phyloP scores from a whole-genome alignment of 345 rosid genomes.

The Anacardium occidentale region DNA sequence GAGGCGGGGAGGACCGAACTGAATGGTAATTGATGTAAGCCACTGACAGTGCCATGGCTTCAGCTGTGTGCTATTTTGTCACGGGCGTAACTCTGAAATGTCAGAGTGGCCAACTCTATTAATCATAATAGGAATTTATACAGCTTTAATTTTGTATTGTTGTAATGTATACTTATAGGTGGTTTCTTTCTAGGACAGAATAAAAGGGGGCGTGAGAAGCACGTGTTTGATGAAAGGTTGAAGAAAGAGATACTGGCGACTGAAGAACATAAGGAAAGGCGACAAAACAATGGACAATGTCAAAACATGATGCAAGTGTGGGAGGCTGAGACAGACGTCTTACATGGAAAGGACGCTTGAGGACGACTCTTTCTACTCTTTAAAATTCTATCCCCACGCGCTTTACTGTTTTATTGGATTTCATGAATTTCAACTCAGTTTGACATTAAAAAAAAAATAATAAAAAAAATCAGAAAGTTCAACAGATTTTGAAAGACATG shows the following conservation, averaged over 20 bases:
- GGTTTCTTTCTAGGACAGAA: too few relatives aligned
- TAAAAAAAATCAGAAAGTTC: too few relatives aligned
- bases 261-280: neutral
- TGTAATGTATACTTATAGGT: too few relatives aligned
- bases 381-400: neutral
- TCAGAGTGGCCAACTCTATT: too few relatives aligned
- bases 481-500: too few relatives aligned
- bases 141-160: too few relatives aligned
- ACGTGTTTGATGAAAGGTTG: neutral
- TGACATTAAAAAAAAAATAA: too few relatives aligned
- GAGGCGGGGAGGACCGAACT: neutral
- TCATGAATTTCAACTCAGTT: too few relatives aligned
- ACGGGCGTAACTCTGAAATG: too few relatives aligned
- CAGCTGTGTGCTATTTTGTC: neutral
- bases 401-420: neutral
- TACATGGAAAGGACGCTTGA: neutral
- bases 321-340: neutral
- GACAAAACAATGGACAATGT: neutral
- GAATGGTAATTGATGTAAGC: conserved; percentile 10
- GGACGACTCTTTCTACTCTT: neutral
- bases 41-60: conserved; percentile 9
- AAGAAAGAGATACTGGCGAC: neutral
- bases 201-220: neutral
- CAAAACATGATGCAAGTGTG: neutral
- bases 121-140: too few relatives aligned